Evolutionary conservation across 306 rosid genomes (phyloP), one percentile per base, ranked within the genome.

Genomic region (Styphnolobium japonicum): DNA sequence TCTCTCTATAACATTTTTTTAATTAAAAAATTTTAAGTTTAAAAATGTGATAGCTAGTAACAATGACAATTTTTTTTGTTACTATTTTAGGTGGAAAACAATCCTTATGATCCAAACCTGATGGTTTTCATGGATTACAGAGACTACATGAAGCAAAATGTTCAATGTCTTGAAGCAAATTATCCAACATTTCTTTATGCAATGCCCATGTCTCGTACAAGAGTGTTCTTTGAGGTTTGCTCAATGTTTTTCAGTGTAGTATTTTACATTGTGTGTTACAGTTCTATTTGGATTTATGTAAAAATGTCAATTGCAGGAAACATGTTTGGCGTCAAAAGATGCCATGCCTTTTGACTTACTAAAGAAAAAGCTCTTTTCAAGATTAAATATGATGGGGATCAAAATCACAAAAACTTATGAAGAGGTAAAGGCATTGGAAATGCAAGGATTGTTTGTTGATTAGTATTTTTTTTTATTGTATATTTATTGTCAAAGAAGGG

Each of bases 61-160:
- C 49, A 60, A 31, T 65, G 78, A 58, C 34, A n/a, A n/a, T 66
- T n/a, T 71, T 48, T 69, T 40, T 80, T 71, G 66, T 27, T 57
- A 49, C 73, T 42, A 57, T 84, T 86, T 90, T 90, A 95, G 99
- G 99, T 93, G 84, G 98, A 93, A 81, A 86, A 85, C 78, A 90
- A 86, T 86, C 98, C 98, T 40, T 95, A 95, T 84, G 98, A 95
- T 90, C 99, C 98, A 69, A 83, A 85, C 84, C 77, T 91, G 56
- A 95, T 95, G 99, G 97, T 95, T 84, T 91, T 95, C 92, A 95
- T 95, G 99, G 99, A 95, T 86, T 95, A 95, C 86, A 91, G 99
- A 84, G 97, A 95, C 79, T 84, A 81, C 90, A 77, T 68, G 76
- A 90, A 88, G 76, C 89, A 87, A 81, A 92, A 87, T 18, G 86